Evolutionary conservation across 2,329 filamentous ascomycete species (phyloP).

Genomic region (Chalara sp.): DNA sequence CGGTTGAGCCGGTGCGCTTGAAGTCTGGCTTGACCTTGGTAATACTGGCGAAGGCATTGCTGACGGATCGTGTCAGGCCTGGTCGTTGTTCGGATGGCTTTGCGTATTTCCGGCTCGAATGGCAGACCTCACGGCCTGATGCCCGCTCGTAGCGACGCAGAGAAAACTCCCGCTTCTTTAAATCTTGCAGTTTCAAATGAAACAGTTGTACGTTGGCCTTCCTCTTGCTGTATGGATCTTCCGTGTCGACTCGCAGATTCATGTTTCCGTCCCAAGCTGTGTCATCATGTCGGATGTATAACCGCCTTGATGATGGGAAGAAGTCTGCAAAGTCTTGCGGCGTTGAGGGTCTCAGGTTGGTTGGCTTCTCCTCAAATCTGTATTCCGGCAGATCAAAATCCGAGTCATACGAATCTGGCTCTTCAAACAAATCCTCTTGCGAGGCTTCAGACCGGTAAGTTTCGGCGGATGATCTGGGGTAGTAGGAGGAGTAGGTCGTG

Average conservation of each 20-base stretch:
- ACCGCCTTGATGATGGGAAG: slow-evolving; percentile 76
- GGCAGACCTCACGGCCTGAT: slow-evolving; percentile 89
- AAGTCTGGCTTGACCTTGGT: slow-evolving; percentile 41
- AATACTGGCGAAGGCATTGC: slow-evolving; percentile 39
- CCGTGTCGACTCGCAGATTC: slow-evolving; percentile 85
- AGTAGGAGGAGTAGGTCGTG: slow-evolving; percentile 21
- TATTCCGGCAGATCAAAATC: slow-evolving; percentile 31
- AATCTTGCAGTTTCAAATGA: slow-evolving; percentile 90
- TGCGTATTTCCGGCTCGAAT: slow-evolving; percentile 65
- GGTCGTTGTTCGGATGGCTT: slow-evolving; percentile 39
- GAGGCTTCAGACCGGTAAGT: slow-evolving; percentile 76
- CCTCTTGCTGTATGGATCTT: slow-evolving; percentile 46
- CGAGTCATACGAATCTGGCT: slow-evolving; percentile 33
- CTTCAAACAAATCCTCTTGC: slow-evolving; percentile 44
- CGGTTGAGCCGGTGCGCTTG: slow-evolving; percentile 26
- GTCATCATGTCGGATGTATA: slow-evolving; percentile 86
- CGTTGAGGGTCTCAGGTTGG: slow-evolving; percentile 67
- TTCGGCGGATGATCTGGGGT: slow-evolving; percentile 40
- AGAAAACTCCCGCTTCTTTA: slow-evolving; percentile 81
- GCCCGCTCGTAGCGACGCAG: slow-evolving; percentile 86
- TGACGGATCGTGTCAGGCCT: slow-evolving; percentile 46
- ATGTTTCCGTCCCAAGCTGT: slow-evolving; percentile 88
- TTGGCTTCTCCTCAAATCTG: slow-evolving; percentile 51
- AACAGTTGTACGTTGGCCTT: slow-evolving; percentile 71
- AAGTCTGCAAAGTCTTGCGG: slow-evolving; percentile 76